Base-by-base conservation (phyloP, 495 filamentous ascomycete species). In the Poronia punctata region DNA sequence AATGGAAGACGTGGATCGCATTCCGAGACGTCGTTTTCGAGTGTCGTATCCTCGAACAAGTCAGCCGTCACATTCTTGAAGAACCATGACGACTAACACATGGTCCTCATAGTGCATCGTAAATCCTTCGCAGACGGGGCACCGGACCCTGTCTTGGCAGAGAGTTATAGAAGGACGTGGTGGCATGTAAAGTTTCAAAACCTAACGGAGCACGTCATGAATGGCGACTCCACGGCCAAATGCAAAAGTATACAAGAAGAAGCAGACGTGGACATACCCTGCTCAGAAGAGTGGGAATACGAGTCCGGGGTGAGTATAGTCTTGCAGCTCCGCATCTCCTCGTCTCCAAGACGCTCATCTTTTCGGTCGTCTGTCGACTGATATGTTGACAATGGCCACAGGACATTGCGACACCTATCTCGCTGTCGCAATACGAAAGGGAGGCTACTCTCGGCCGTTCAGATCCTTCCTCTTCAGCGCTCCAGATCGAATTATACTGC, bases 171-270 rank as follows among this genome's bases (percentile, higher is more conserved):
- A 39, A 68, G 84, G 19, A 87, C 83, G 6, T 87, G 79, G 79
- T 89, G 83, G 83, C 76, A 81, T 40, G 53, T 88, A 27, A 86
- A 78, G 47, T 70, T 82, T 17, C 70, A 80, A n/a, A 82, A 86
- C 28, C 67, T 34, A 12, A 23, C 30, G 30, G 23, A 15, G 12
- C 24, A 9, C 5, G 9, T 29, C 17, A 28, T 35, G 9, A 33
- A 35, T 12, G 7, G n/a, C 12, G 31, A 43, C 17, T 20, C 25
- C 9, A 10, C 18, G 36, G 19, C 25, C 32, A 25, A 36, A 11
- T 10, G 24, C 5, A 22, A 29, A 22, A 46, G 60, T 11, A 56
- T 77, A 16, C n/a, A n/a, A n/a, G n/a, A n/a, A n/a, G 63, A 67
- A 12, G 57, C 63, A 12, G 68, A 71, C 10, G 68, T 71, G 21